Conservation (phyloP, 2,329 filamentous ascomycete species). For the Escovopsis weberi region DNA sequence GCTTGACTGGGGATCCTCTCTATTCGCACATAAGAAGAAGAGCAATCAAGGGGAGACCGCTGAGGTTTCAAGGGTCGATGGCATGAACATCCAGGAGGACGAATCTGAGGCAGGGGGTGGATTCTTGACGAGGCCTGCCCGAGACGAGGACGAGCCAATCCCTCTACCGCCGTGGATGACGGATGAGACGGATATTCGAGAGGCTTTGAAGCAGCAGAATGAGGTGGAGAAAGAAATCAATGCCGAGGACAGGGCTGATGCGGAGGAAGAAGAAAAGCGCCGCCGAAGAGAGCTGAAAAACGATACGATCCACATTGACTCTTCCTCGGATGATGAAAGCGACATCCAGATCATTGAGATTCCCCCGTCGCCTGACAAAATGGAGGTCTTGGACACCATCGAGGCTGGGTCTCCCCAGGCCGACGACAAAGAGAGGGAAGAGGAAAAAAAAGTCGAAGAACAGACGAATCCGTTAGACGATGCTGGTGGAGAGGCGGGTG, state of each 20-base stretch:
- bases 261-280: slow-evolving; percentile 39
- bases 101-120: slow-evolving; percentile 46
- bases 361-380: slow-evolving; percentile 17
- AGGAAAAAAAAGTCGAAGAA: not conserved
- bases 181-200: slow-evolving; percentile 50
- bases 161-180: slow-evolving; percentile 65
- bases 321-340: slow-evolving; percentile 41
- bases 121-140: slow-evolving; percentile 39
- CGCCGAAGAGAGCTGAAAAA: slow-evolving; percentile 28
- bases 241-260: slow-evolving; percentile 44
- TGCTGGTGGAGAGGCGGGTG: not conserved
- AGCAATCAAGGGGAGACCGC: slow-evolving; percentile 11
- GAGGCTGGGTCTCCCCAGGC: not conserved
- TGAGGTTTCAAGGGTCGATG: slow-evolving; percentile 9
- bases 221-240: slow-evolving; percentile 45
- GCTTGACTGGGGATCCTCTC: slow-evolving; percentile 51
- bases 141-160: slow-evolving; percentile 29
- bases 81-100: slow-evolving; percentile 14
- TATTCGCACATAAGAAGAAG: slow-evolving; percentile 32
- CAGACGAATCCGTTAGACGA: not conserved
- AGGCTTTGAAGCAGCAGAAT: slow-evolving; percentile 43
- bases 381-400: not conserved
- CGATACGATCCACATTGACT: slow-evolving; percentile 47
- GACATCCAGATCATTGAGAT: slow-evolving; percentile 44
- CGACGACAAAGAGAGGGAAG: slow-evolving; percentile 5